A percentile compares a stretch with the other conserved stretches of the same genome.
Evolutionary conservation across 345 rosid species (phyloP).

Genomic region (Noccaea bulbosa): DNA sequence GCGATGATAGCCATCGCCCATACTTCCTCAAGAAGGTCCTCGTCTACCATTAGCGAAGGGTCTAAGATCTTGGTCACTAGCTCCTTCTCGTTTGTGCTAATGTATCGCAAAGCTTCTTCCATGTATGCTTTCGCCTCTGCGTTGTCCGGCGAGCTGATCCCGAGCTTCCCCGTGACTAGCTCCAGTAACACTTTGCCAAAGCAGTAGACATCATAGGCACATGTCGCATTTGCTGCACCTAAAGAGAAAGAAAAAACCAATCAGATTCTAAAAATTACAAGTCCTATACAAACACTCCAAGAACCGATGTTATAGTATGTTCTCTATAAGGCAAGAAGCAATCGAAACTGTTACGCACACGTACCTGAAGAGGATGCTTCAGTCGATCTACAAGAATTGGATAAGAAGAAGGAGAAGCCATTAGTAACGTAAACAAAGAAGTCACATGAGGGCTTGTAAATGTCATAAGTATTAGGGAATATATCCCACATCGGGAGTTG

Average conservation of each 20-base stretch:
- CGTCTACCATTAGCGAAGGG: constrained; percentile 86
- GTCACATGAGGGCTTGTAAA: not conserved
- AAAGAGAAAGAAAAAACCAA: constrained; percentile 20
- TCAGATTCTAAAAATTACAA: constrained; percentile 8
- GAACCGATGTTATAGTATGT: not conserved
- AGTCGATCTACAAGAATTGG: constrained; percentile 64
- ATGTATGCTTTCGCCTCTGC: constrained; percentile 64
- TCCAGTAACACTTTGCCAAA: constrained; percentile 96
- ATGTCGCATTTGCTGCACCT: constrained; percentile 65
- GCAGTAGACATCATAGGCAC: constrained; percentile 89
- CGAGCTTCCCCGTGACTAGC: constrained; percentile 95
- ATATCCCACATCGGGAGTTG: no score
- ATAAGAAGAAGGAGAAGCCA: constrained; percentile 35
- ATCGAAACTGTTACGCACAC: not conserved
- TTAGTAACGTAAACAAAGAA: constrained; percentile 20
- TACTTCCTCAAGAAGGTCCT: constrained; percentile 93
- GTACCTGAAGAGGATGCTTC: constrained; percentile 82
- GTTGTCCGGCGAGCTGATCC: constrained; percentile 72
- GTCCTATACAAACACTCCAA: not conserved
- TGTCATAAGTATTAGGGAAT: no score
- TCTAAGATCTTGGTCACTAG: constrained; percentile 88
- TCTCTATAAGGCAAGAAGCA: not conserved
- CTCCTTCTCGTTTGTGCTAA: constrained; percentile 88
- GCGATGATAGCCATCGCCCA: constrained; percentile 99
- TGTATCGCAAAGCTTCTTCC: constrained; percentile 75